These are phyloP conservation scores for Alternaria novae-zelandiae DNA, from an alignment of 2,329 filamentous ascomycete genomes.

Conservation along the genomic window DNA sequence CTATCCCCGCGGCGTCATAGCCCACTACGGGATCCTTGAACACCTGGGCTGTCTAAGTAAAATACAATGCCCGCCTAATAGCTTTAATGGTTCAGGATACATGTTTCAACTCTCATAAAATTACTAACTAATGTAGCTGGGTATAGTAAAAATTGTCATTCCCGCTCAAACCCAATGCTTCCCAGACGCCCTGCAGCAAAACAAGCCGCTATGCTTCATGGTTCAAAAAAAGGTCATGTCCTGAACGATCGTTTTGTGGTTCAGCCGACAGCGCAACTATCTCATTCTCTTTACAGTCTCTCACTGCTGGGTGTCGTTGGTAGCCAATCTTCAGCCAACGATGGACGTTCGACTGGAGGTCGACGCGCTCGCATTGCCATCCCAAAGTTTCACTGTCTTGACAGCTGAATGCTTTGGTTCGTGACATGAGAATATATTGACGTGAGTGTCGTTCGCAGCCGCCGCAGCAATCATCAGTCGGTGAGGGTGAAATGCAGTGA, in stretches of 20 bases:
- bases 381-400: slow-evolving; percentile 45
- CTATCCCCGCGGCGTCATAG: slow-evolving; percentile 24
- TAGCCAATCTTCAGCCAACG: slow-evolving; percentile 10
- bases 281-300: background rate
- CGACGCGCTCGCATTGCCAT: slow-evolving; percentile 29
- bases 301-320: background rate
- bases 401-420: slow-evolving; percentile 30
- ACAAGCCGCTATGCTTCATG: slow-evolving; percentile 1
- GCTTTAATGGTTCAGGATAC: background rate
- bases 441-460: slow-evolving; percentile 83
- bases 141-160: slow-evolving; percentile 11
- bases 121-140: slow-evolving; percentile 8
- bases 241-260: background rate
- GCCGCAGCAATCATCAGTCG: slow-evolving; percentile 88
- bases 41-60: background rate
- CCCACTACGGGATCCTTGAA: background rate
- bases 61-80: background rate
- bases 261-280: background rate
- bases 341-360: slow-evolving; percentile 26
- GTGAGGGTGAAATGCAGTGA: slow-evolving; percentile 95
- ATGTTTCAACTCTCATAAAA: background rate
- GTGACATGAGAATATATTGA: slow-evolving; percentile 76
- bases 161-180: slow-evolving; percentile 1
- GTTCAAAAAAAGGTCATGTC: background rate
- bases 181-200: slow-evolving; percentile 1